These are phyloP conservation scores for Huntiella savannae DNA, from an alignment of 2,329 filamentous ascomycete genomes.

Conservation along the genomic window DNA sequence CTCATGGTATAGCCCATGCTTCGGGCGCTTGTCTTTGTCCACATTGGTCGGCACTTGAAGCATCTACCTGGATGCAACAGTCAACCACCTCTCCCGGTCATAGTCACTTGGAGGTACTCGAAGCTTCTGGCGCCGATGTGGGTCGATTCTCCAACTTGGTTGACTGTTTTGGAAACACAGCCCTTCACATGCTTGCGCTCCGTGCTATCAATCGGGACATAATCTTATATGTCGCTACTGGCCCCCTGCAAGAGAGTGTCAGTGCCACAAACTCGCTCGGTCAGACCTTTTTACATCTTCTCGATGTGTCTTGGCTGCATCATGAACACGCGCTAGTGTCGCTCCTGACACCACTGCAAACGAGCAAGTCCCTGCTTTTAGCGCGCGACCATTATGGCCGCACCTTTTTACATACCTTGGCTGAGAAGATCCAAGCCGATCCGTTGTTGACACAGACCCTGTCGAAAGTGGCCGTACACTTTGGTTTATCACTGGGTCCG, in stretches of 20 bases:
- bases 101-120: neutral
- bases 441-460: constrained; percentile 2
- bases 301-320: constrained; percentile 20
- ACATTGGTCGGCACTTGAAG: constrained; percentile 13
- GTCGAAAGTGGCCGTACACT: constrained; percentile 18
- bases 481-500: constrained; percentile 18
- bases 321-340: constrained; percentile 11
- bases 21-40: constrained; percentile 17
- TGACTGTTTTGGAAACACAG: constrained; percentile 29
- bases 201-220: constrained; percentile 15
- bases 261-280: constrained; percentile 24
- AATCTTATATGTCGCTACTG: constrained; percentile 11
- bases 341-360: constrained; percentile 15
- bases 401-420: constrained; percentile 29
- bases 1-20: constrained; percentile 13
- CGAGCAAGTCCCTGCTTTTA: constrained; percentile 16
- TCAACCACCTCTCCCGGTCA: neutral
- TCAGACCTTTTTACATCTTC: constrained; percentile 30
- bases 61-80: constrained; percentile 17
- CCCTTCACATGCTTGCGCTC: constrained; percentile 27
- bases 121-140: neutral
- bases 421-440: neutral
- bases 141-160: constrained; percentile 3
- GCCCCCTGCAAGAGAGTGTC: neutral
- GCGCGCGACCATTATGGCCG: constrained; percentile 31